Conservation (phyloP, 257 asterid species). For the Gentiana straminea region DNA sequence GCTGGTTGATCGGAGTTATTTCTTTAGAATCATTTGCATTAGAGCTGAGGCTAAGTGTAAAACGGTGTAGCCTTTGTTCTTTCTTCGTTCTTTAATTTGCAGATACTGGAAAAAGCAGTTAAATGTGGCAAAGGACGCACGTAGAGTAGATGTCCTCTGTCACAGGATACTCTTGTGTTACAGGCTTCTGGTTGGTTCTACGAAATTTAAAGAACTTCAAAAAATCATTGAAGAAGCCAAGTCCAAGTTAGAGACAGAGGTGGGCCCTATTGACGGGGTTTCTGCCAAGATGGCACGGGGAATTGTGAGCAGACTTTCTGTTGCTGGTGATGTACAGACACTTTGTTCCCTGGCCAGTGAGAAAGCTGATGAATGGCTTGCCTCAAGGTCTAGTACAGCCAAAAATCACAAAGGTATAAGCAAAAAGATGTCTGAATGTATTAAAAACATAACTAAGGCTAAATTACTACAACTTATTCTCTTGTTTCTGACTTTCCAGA, state of each 20-base stretch:
- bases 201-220: constrained; percentile 69
- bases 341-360: constrained; percentile 77
- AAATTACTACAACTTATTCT: background rate
- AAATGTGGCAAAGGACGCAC: constrained; percentile 76
- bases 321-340: constrained; percentile 61
- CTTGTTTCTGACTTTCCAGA: constrained; percentile 35
- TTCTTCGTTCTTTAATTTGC: constrained; percentile 16
- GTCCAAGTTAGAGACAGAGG: constrained; percentile 72
- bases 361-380: constrained; percentile 59
- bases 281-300: constrained; percentile 90
- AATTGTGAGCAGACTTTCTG: constrained; percentile 75
- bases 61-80: background rate
- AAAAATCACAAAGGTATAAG: constrained; percentile 33
- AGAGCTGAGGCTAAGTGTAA: background rate
- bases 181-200: constrained; percentile 74
- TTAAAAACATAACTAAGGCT: too few relatives aligned
- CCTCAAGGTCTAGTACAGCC: constrained; percentile 28
- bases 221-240: constrained; percentile 65
- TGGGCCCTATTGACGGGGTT: constrained; percentile 77
- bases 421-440: background rate
- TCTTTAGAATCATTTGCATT: too few relatives aligned
- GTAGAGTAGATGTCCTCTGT: constrained; percentile 72
- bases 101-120: constrained; percentile 92
- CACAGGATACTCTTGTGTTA: constrained; percentile 68
- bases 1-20: too few relatives aligned